Base-by-base conservation (phyloP, 83 land plant species). In the Larix sibirica region DNA sequence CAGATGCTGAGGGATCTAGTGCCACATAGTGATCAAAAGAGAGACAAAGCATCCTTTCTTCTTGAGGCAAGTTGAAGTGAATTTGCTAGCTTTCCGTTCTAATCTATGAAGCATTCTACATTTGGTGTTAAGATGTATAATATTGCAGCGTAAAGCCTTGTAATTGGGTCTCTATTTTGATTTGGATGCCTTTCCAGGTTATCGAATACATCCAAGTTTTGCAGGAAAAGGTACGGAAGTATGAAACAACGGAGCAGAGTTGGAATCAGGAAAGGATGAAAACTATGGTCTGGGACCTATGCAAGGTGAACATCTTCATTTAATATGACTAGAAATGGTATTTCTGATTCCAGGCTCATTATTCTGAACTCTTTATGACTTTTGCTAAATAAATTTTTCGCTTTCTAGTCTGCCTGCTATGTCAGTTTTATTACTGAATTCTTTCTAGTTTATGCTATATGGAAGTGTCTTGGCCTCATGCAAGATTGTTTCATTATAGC, bases 11-110 rank as follows among this genome's bases (percentile, higher is more conserved):
- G 97, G 83, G 96, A 92, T 26, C 83, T 95, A 7, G 89, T 95
- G 81, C 97, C 97, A 33, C 84, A 95, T 64, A 90, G 96, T 86
- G 97, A 95, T 86, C 97, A 95, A 79, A 95, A 95, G 84, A 90
- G 97, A 84, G 97, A 95, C 78, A 95, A 94, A 73, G 97, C 97
- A n/a, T 95, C 97, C 4, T 94, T 95, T 83, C 84, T 95, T n/a
- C 81, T 91, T 44, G 97, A 95, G 94, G 97, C 93, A 42, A 77
- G 42, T 50, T 50, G 21, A 38, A 8, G 74, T 73, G 24, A 68
- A 62, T 44, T 38, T 73, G 16, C 12, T 73, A 4, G 77, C 9
- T 73, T 73, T 70, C 40, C 44, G 8, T 70, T 70, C 21, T 36
- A 79, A 6, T 23, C 20, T 17, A 33, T 60, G 21, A 58, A 60